Base-by-base conservation (phyloP, 176 grass and related monocot genomes). In the Lolium perenne region DNA sequence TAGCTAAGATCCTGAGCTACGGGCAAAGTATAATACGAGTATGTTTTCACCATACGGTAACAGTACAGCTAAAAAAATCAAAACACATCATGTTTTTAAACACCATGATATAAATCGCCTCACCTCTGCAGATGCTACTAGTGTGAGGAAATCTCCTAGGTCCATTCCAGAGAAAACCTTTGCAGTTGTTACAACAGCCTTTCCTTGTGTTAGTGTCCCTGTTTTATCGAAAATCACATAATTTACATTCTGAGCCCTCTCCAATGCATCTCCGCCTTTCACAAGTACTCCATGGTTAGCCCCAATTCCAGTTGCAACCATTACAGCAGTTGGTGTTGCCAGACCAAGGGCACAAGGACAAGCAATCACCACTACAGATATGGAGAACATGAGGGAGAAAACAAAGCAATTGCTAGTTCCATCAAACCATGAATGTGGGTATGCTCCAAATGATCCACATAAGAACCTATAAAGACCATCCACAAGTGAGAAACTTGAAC, bases 161-260 rank as follows among this genome's bases (percentile, higher is more conserved):
- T 96, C 94, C 94, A 99, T 96, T 85, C 91, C 97, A 3, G 88
- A 62, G 73, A 94, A 99, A 81, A 96, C 90, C 82, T 99, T 96
- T 67, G 86, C 92, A 59, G 87, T 84, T 71, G 97, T 99, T 46
- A 99, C 97, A 82, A 90, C 90, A 62, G 97, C 97, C 62, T 91
- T 99, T 71, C 97, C 97, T 95, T 99, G 94, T 48, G 97, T 99
- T 32, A 99, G 85, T 62, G 97, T 98, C 23, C 94, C 94, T 17
- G 97, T 99, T 79, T 99, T 99, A 83, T 99, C 97, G n/a, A 99
- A 99, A 23, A 99, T 89, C 47, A 99, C 94, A 63, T 96, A 92
- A 17, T 88, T 75, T 9, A 99, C 78, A 88, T 84, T 95, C 75
- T 96, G 86, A 74, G 94, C 94, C 84, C 94, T 92, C 82, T 99